These are phyloP conservation scores for Silybum marianum DNA, from an alignment of 129 eudicot genomes.

Conservation along the genomic window DNA sequence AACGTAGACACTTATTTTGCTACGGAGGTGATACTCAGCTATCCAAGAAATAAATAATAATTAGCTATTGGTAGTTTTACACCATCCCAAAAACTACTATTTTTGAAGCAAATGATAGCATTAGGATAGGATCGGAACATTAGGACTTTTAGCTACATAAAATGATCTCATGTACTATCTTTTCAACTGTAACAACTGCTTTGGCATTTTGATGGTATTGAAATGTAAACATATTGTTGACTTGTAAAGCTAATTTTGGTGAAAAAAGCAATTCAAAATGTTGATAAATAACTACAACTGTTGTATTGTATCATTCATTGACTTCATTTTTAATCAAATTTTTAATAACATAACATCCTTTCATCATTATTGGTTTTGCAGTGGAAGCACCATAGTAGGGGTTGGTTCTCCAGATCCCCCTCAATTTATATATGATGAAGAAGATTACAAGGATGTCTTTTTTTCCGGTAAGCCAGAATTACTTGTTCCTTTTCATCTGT, in stretches of 20 bases:
- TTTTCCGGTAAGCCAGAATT: conserved; percentile 59
- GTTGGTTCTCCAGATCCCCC: conserved; percentile 97
- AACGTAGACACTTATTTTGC: background rate
- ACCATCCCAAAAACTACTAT: background rate
- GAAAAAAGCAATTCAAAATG: background rate
- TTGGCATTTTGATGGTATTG: background rate
- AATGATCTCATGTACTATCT: background rate
- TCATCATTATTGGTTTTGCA: conserved; percentile 36
- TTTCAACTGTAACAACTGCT: background rate
- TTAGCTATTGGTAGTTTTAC: background rate
- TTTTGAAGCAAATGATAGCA: too few species aligned
- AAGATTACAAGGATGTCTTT: conserved; percentile 89
- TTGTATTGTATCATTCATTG: background rate
- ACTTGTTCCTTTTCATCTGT: background rate
- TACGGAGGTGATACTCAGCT: too few species aligned
- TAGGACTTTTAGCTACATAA: background rate
- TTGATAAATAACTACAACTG: background rate
- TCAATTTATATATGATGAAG: conserved; percentile 89
- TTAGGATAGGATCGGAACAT: too few species aligned
- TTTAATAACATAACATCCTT: background rate
- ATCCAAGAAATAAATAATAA: background rate
- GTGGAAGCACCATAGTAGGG: conserved; percentile 99
- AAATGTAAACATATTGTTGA: background rate
- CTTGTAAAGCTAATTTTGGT: background rate
- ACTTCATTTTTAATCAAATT: background rate